These are phyloP conservation scores for Rhytidhysteron rufulum DNA, from an alignment of 2,329 filamentous ascomycete genomes.

Conservation along the genomic window DNA sequence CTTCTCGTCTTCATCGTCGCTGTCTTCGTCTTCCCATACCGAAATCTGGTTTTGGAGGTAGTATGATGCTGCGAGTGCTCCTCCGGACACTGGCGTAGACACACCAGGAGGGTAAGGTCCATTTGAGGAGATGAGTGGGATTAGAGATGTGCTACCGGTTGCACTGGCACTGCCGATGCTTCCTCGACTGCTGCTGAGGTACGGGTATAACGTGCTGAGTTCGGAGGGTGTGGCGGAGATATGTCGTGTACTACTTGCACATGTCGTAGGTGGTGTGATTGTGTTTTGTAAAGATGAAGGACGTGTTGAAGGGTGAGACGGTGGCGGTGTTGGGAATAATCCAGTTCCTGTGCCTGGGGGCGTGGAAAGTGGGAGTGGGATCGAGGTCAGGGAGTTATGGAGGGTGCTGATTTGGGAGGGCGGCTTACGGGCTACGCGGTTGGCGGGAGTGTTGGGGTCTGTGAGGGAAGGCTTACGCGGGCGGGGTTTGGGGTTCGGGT, in stretches of 20 bases:
- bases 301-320: conserved; percentile 10
- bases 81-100: not conserved
- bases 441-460: conserved; percentile 25
- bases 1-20: conserved; percentile 24
- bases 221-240: conserved; percentile 26
- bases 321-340: no score
- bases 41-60: conserved; percentile 24
- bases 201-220: conserved; percentile 20
- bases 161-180: conserved; percentile 9
- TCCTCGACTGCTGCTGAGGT: conserved; percentile 1
- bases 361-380: not conserved
- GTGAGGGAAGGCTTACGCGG: conserved; percentile 26
- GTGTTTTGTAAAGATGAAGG: conserved; percentile 23
- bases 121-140: not conserved
- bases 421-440: conserved; percentile 21
- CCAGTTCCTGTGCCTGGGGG: not conserved
- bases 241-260: conserved; percentile 18
- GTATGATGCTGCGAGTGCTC: no score
- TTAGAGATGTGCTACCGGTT: conserved; percentile 7
- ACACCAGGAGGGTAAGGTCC: not conserved
- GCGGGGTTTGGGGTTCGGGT: no score
- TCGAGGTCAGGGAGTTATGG: conserved; percentile 20
- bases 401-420: conserved; percentile 10
- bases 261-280: conserved; percentile 17
- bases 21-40: conserved; percentile 37